These are phyloP conservation scores for Fusarium sp. DNA, from an alignment of 2,329 filamentous ascomycete genomes.

Conservation along the genomic window DNA sequence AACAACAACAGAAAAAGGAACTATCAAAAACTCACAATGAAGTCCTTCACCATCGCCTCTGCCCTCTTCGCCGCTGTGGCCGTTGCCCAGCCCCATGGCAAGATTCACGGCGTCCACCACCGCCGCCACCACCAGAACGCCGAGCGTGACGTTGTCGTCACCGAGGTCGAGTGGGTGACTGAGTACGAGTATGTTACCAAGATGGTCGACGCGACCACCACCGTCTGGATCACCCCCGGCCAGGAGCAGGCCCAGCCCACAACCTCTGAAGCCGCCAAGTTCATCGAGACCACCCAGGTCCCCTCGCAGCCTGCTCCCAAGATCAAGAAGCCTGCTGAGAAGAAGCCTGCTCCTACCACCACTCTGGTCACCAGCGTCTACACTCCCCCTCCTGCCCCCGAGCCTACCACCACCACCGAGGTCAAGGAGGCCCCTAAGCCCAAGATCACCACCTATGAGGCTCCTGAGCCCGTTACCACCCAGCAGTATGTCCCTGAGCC, in stretches of 20 bases:
- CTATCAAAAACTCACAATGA: constrained; percentile 53
- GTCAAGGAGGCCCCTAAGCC: constrained; percentile 19
- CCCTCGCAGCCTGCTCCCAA: constrained; percentile 28
- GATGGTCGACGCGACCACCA: constrained; percentile 61
- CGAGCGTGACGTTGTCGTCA: constrained; percentile 56
- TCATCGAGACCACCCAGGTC: constrained; percentile 27
- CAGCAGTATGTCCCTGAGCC: constrained; percentile 12
- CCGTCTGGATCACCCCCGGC: constrained; percentile 56
- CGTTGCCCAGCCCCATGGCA: constrained; percentile 61
- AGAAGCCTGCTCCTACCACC: constrained; percentile 39
- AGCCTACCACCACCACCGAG: constrained; percentile 12
- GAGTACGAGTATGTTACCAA: constrained; percentile 61
- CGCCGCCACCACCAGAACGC: constrained; percentile 53
- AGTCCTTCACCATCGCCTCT: constrained; percentile 50
- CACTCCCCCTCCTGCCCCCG: constrained; percentile 36
- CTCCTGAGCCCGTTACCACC: constrained; percentile 6
- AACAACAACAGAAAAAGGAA: constrained; percentile 15
- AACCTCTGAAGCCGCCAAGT: constrained; percentile 30
- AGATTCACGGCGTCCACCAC: constrained; percentile 51
- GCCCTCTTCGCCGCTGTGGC: constrained; percentile 55
- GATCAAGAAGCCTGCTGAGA: constrained; percentile 28
- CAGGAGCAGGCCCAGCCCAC: constrained; percentile 42
- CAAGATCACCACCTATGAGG: constrained; percentile 22
- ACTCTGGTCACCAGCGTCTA: constrained; percentile 34
- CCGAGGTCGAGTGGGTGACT: constrained; percentile 64